These are phyloP conservation scores for Biscogniauxia sp. DNA, from an alignment of 2,329 filamentous ascomycete genomes.

Conservation along the genomic window DNA sequence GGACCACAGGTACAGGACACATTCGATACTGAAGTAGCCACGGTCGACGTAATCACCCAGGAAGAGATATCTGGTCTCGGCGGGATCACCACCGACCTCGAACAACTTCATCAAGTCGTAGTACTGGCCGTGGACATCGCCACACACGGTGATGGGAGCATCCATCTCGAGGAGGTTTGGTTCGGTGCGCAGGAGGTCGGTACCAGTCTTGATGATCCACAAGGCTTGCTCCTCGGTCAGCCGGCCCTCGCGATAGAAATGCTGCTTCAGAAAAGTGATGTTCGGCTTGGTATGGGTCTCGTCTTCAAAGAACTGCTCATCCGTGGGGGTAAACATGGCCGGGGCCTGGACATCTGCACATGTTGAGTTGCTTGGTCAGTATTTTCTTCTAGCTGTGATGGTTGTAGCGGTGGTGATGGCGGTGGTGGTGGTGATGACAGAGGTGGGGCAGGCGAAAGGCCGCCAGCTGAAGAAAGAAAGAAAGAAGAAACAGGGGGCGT, in stretches of 20 bases:
- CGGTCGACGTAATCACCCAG: constrained; percentile 97
- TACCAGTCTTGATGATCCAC: constrained; percentile 88
- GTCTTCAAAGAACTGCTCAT: constrained; percentile 92
- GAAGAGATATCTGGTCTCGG: constrained; percentile 95
- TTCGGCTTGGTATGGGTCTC: constrained; percentile 85
- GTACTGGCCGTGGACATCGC: constrained; percentile 98
- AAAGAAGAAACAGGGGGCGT: constrained; percentile 30
- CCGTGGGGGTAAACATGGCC: constrained; percentile 85
- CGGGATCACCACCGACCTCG: constrained; percentile 93
- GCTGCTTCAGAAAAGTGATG: constrained; percentile 92
- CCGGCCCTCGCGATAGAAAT: constrained; percentile 96
- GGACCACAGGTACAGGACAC: constrained; percentile 95
- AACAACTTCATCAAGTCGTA: constrained; percentile 99
- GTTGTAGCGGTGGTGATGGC: not conserved
- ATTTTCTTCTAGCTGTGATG: not conserved
- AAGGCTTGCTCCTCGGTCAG: constrained; percentile 96
- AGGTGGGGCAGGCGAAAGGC: constrained; percentile 24
- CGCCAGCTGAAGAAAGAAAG: not conserved
- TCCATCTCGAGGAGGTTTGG: constrained; percentile 99
- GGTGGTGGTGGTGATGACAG: constrained; percentile 11
- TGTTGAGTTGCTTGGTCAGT: constrained; percentile 25
- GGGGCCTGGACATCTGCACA: constrained; percentile 90
- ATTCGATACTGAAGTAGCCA: constrained; percentile 99
- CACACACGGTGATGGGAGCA: constrained; percentile 96
- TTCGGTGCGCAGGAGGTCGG: constrained; percentile 82